Evolutionary conservation across 257 asterid genomes (phyloP).

Genomic region (Capsicum baccatum): DNA sequence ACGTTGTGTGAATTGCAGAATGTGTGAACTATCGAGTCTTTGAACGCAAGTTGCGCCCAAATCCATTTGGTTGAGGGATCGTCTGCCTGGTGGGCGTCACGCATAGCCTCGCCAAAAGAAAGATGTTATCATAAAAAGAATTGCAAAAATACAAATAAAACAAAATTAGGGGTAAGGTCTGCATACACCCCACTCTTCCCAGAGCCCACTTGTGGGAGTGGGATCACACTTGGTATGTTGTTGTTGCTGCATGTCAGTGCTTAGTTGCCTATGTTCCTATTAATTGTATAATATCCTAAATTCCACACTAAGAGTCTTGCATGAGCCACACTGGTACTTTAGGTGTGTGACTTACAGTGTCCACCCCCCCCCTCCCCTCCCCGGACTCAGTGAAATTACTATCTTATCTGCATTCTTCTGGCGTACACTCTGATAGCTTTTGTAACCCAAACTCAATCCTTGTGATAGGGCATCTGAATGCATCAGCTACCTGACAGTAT

Average conservation of each 20-base stretch:
- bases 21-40: too few relatives aligned
- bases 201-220: not conserved
- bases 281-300: not conserved
- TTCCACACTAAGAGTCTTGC: not conserved
- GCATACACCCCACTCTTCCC: not conserved
- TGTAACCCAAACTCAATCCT: not conserved
- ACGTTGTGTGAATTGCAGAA: too few relatives aligned
- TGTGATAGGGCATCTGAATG: not conserved
- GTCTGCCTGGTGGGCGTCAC: too few relatives aligned
- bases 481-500: not conserved
- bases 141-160: not conserved
- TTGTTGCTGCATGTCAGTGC: not conserved
- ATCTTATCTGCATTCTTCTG: not conserved
- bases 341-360: not conserved
- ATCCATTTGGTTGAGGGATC: too few relatives aligned
- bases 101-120: too few relatives aligned
- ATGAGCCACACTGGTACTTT: not conserved
- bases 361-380: not conserved
- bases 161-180: not conserved
- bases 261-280: not conserved
- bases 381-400: not conserved
- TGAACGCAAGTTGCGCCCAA: too few relatives aligned
- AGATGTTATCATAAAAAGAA: too few relatives aligned
- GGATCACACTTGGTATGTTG: not conserved
- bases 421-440: not conserved